phyloP scores from a whole-genome alignment of 2,329 filamentous ascomycete genomes.

The Aspergillus ruber region DNA sequence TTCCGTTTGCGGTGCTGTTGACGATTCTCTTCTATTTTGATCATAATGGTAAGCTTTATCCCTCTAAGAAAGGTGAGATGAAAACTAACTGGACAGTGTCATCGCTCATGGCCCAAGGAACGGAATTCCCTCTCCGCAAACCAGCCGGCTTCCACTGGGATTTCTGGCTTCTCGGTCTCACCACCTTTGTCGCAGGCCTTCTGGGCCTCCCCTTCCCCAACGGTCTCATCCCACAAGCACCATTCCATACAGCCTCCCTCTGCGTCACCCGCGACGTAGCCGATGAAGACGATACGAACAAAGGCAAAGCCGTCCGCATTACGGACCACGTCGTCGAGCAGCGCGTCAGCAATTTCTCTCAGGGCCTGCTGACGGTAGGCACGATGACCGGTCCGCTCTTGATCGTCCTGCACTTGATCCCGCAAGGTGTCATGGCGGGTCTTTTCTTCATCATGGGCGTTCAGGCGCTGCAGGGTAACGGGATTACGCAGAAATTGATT shows the following conservation, averaged over 20 bases:
- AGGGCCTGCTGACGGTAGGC: constrained; percentile 69
- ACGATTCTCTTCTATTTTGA: constrained; percentile 88
- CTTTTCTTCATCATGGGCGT: constrained; percentile 82
- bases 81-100: constrained; percentile 51
- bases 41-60: constrained; percentile 60
- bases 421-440: constrained; percentile 71
- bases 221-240: constrained; percentile 75
- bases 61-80: neutral
- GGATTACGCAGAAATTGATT: constrained; percentile 67
- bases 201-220: constrained; percentile 76
- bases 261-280: constrained; percentile 60
- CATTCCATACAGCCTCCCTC: constrained; percentile 72
- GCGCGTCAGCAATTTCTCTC: constrained; percentile 68
- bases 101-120: constrained; percentile 74
- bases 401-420: constrained; percentile 67
- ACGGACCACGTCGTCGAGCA: constrained; percentile 62
- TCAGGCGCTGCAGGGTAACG: constrained; percentile 69
- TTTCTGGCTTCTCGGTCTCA: constrained; percentile 70
- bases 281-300: constrained; percentile 52
- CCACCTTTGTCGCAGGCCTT: constrained; percentile 67
- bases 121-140: constrained; percentile 72
- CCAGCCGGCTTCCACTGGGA: constrained; percentile 85
- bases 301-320: constrained; percentile 55
- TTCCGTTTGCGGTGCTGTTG: constrained; percentile 78
- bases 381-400: constrained; percentile 73